Evolutionary conservation across 1,284 basidiomycete species (phyloP), one percentile per base, ranked within the genome.

Genomic region (Neonothopanus nambi): DNA sequence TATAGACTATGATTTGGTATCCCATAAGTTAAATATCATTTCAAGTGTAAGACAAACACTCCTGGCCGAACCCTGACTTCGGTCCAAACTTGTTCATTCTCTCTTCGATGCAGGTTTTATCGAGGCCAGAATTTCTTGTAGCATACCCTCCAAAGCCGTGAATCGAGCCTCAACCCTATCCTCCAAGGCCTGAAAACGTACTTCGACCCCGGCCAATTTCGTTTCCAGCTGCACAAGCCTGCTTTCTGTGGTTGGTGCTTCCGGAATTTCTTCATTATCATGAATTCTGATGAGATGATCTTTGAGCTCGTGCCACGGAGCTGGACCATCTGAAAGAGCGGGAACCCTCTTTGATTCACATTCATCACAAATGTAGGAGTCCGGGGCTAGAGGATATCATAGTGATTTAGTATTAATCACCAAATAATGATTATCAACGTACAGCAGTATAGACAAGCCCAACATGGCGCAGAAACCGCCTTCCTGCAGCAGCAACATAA

Each of bases 401-500:
- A 30, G 40, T 12, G 4, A 5, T 23, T 12, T n/a, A n/a, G n/a
- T n/a, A n/a, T n/a, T n/a, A n/a, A n/a, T n/a, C n/a, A n/a, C n/a
- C 8, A 4, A 26, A 28, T 18, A n/a, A 11, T 8, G 21, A n/a
- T 6, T 6, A n/a, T 5, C 7, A 5, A 47, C 53, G 17, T 37
- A 55, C 54, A 21, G 38, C 48, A 55, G 28, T 24, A 46, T 17
- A 46, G 23, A 33, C 54, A 55, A 6, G 44, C 48, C n/a, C n/a
- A n/a, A n/a, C n/a, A n/a, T n/a, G n/a, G n/a, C n/a, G n/a, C n/a
- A n/a, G n/a, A n/a, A n/a, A 55, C 44, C 24, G 23, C 48, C 15
- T 47, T 51, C 15, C 24, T 15, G 28, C 54, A 55, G 23, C 49
- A 55, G 37, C 54, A 55, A 21, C 54, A 55, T 15, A 40, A 9